Evolutionary conservation across 306 rosid species (phyloP).

Genomic region (Potentilla sterilis): DNA sequence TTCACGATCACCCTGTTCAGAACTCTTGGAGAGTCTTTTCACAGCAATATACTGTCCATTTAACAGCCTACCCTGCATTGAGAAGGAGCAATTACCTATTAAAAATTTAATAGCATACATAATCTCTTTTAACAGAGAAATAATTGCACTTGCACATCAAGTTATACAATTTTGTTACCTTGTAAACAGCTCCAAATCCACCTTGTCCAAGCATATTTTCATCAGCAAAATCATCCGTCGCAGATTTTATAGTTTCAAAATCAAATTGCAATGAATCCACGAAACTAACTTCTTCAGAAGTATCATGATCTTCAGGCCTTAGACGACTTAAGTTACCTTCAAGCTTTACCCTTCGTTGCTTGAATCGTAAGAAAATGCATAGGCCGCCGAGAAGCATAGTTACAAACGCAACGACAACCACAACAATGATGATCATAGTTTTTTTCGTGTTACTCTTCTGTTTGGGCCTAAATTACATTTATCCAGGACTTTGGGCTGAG

Average conservation of each 20-base stretch:
- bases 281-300: neutral
- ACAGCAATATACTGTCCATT: neutral
- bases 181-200: neutral
- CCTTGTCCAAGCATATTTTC: neutral
- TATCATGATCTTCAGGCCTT: neutral
- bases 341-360: neutral
- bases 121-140: too few relatives aligned
- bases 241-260: neutral
- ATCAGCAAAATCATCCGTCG: neutral
- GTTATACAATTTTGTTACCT: neutral
- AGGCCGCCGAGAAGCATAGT: neutral
- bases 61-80: neutral
- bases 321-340: neutral
- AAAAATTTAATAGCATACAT: too few relatives aligned
- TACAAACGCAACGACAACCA: neutral
- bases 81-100: neutral
- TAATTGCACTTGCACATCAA: too few relatives aligned
- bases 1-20: slow-evolving; percentile 6
- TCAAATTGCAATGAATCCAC: neutral
- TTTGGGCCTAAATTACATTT: too few relatives aligned
- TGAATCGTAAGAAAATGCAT: neutral
- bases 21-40: neutral
- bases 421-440: neutral
- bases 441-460: neutral
- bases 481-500: too few relatives aligned